Evolutionary conservation across 805 yeast genomes (phyloP).

Genomic region (Starmerella vaccinii): DNA sequence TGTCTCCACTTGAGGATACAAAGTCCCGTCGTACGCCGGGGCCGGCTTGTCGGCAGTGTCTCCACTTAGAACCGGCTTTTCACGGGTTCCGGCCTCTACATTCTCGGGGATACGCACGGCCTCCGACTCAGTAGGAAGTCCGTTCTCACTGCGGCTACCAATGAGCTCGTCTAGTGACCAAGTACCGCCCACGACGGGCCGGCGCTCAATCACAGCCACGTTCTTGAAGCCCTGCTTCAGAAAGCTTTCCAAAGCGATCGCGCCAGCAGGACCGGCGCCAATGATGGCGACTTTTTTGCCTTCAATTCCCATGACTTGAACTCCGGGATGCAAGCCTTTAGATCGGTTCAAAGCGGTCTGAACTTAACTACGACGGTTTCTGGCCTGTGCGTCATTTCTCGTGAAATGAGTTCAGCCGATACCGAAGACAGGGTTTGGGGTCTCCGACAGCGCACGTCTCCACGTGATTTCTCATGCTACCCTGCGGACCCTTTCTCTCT

Average conservation of each 20-base stretch:
- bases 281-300: constrained; percentile 14
- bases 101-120: constrained; percentile 1
- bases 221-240: constrained; percentile 14
- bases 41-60: not conserved
- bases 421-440: no score
- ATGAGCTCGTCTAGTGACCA: constrained; percentile 20
- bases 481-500: no score
- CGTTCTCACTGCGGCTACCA: constrained; percentile 2
- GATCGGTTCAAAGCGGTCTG: no score
- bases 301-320: not conserved
- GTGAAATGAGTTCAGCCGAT: constrained; percentile 1
- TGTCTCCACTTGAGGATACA: constrained; percentile 20
- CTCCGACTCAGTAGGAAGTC: constrained; percentile 5
- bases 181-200: constrained; percentile 16
- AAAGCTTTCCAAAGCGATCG: constrained; percentile 16
- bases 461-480: no score
- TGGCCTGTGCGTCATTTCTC: constrained; percentile 1
- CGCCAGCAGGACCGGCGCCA: constrained; percentile 23
- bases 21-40: constrained; percentile 3
- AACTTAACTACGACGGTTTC: no score
- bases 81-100: constrained; percentile 2
- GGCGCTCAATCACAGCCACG: constrained; percentile 17
- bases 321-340: no score
- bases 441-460: no score
- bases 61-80: not conserved